phyloP scores from a whole-genome alignment of 2,329 filamentous ascomycete species.

The Achaetomium macrosporum region DNA sequence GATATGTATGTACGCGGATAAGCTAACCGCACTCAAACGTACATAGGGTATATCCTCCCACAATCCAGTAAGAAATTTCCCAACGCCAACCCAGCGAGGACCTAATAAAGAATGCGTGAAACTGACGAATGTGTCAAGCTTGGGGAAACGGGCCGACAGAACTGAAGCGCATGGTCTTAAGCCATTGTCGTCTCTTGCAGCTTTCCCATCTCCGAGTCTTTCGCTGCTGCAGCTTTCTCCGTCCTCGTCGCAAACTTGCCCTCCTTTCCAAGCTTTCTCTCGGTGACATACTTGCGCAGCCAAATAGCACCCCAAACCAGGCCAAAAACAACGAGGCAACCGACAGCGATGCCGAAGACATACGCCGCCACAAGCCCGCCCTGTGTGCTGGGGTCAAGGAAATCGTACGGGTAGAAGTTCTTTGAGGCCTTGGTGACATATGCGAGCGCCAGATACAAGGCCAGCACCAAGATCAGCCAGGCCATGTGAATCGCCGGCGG shows the following conservation, averaged over 20 bases:
- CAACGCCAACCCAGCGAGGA: not conserved
- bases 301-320: conserved; percentile 46
- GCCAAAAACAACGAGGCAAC: conserved; percentile 47
- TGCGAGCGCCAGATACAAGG: conserved; percentile 65
- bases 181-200: not conserved
- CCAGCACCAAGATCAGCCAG: conserved; percentile 63
- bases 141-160: not conserved
- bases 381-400: conserved; percentile 57
- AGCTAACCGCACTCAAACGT: not conserved
- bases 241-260: conserved; percentile 32
- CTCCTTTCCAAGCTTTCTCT: conserved; percentile 39
- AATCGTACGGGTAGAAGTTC: conserved; percentile 70
- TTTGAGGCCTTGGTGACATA: conserved; percentile 66
- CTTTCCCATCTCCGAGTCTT: conserved; percentile 16
- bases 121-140: not conserved
- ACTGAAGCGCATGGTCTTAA: not conserved
- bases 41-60: conserved; percentile 6
- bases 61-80: too few relatives aligned
- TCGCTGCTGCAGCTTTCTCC: not conserved
- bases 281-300: conserved; percentile 45
- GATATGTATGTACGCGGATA: not conserved
- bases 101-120: not conserved
- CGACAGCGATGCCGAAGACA: conserved; percentile 53
- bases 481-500: conserved; percentile 60
- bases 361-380: conserved; percentile 58